A percentile compares a stretch with the other conserved stretches of the same genome.
These are phyloP conservation scores for Diplocarpon mali DNA, from an alignment of 2,329 filamentous ascomycete species.

Conservation along the genomic window DNA sequence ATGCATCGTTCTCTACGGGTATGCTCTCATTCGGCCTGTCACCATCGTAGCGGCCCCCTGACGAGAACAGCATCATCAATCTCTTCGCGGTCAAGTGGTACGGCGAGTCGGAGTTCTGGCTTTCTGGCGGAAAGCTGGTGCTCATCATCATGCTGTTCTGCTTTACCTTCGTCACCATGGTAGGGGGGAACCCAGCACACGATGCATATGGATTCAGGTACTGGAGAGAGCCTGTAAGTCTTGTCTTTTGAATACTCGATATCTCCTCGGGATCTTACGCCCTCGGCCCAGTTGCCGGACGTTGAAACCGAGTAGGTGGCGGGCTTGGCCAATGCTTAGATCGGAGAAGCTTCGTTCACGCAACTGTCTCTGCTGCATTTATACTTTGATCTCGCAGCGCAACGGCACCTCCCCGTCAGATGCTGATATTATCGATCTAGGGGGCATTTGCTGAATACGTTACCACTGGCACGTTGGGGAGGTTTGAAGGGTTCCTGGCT, in stretches of 20 bases:
- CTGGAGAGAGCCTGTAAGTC: slow-evolving; percentile 40
- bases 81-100: slow-evolving; percentile 54
- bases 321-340: not conserved
- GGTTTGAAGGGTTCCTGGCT: slow-evolving; percentile 57
- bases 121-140: slow-evolving; percentile 30
- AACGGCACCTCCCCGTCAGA: not conserved
- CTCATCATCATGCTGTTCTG: slow-evolving; percentile 37
- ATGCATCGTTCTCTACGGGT: slow-evolving; percentile 37
- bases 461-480: slow-evolving; percentile 51
- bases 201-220: slow-evolving; percentile 62
- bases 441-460: slow-evolving; percentile 52
- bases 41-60: not conserved
- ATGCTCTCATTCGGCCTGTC: slow-evolving; percentile 21
- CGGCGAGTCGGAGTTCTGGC: slow-evolving; percentile 63
- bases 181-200: slow-evolving; percentile 61
- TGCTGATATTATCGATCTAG: slow-evolving; percentile 29
- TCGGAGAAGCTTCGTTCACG: slow-evolving; percentile 10
- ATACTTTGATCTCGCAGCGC: not conserved
- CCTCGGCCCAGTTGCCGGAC: too few species aligned
- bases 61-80: slow-evolving; percentile 39
- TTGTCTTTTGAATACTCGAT: not conserved
- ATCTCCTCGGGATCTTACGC: not conserved
- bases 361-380: slow-evolving; percentile 18
- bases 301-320: too few species aligned
- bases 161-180: slow-evolving; percentile 64